Evolutionary conservation across 208 protist species (phyloP), one percentile per base, ranked within the genome.

Genomic region (Wallacemonas sp.): DNA sequence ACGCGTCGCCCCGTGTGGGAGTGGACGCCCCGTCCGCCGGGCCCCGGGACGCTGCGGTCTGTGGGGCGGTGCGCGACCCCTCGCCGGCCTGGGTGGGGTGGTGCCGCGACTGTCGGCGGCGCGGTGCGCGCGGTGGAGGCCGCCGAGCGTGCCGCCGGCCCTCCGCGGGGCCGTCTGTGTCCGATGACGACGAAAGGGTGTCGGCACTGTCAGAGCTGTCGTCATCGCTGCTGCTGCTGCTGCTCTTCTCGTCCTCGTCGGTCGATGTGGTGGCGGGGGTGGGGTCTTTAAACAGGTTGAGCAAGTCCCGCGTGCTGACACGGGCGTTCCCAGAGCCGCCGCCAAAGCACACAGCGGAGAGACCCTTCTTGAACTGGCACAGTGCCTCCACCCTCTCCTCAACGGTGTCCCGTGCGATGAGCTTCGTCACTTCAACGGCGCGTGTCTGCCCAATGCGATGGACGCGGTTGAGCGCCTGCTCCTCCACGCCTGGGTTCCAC

Each of bases 361-460:
- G 69, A 2, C 75, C 73, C 1, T 97, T 72, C 79, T 99, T 99
- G 50, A 73, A 81, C 55, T 91, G 76, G 19, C 97, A 97, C 29
- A 98, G 81, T 27, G 92, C 87, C 8, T 98, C 79, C 53, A 99
- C 96, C 61, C 97, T 98, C 70, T 98, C 91, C 69, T 99, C 98
- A 19, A 99, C 88, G 12, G 97, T 97, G 3, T 82, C 80, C 17
- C 95, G 81, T 0, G 96, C 97, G 22, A 99, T 78, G 21, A 99
- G 86, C 61, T 97, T 88, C 27, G 87, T 97, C 26, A 99, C 77
- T 13, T 81, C 87, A 0, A 99, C 98, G 3, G 87, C 88, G 53
- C 94, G 87, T 4, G 72, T 95, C 71, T 97, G 93, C 9, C 95
- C 93, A 59, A 97, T 94, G 41, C 91, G 79, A 67, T 97, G 85